A percentile compares a stretch with the other conserved stretches of the same genome.
Conservation (phyloP, 2,329 filamentous ascomycete species). For the Epichloe sibirici region DNA sequence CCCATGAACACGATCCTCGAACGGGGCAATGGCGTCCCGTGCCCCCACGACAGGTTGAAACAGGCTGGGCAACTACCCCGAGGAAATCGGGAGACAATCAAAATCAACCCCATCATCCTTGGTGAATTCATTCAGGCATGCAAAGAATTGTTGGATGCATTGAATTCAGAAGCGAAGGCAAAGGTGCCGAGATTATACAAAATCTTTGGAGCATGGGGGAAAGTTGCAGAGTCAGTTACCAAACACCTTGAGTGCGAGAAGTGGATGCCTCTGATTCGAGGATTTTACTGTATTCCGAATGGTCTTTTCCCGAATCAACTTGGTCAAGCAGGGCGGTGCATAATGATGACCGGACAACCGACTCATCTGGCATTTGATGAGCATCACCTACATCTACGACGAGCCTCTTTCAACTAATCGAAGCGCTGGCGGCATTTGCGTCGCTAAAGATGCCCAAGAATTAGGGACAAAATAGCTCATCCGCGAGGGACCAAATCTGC, state of each 20-base stretch:
- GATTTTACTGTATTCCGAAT: not conserved
- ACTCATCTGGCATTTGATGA: no score
- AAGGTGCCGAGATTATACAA: not conserved
- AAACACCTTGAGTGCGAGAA: no score
- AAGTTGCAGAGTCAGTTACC: not conserved
- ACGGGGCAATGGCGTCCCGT: slow-evolving; percentile 25
- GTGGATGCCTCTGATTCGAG: no score
- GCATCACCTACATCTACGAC: not conserved
- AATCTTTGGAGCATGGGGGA: not conserved
- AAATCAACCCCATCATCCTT: slow-evolving; percentile 4
- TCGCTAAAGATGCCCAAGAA: no score
- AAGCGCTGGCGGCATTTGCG: no score
- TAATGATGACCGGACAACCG: not conserved
- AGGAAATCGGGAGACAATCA: slow-evolving; percentile 14
- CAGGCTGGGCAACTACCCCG: slow-evolving; percentile 23
- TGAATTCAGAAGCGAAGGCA: not conserved
- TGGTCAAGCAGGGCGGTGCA: not conserved
- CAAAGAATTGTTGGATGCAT: not conserved
- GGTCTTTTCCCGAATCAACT: not conserved
- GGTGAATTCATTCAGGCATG: slow-evolving; percentile 1
- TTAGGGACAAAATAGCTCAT: no score
- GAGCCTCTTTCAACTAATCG: no score
- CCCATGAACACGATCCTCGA: slow-evolving; percentile 22
- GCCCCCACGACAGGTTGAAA: slow-evolving; percentile 21
- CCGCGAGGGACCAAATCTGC: no score